Base-by-base conservation (phyloP, 2,329 filamentous ascomycete species). In the Fonsecaea nubica region DNA sequence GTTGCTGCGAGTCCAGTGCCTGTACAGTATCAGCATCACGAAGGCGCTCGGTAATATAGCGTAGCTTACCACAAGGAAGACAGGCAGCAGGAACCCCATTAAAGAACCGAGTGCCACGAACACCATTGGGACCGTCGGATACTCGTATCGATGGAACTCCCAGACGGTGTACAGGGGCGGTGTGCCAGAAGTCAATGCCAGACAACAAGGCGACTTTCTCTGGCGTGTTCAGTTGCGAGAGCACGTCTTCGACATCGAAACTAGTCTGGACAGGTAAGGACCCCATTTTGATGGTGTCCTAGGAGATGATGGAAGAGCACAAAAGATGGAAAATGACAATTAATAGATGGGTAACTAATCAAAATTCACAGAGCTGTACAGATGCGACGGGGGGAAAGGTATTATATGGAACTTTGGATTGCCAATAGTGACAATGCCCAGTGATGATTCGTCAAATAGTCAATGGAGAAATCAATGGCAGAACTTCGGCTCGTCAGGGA, bases 1-100 rank as follows among this genome's bases (percentile, higher is more conserved):
- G 91, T 92, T 50, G 91, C 89, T 7, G 90, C 91, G 53, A 94
- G 84, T 0, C 90, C 92, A 63, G 92, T 88, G 63, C 90, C 91
- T 72, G 35, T 45, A 48, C 2, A 7, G 21, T 15, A 40, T 70
- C 52, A 70, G 58, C 35, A 25, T 13, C 25, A 18, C 32, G 33
- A 8, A 6, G 12, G 7, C 21, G 25, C 15, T 21, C 21, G 6
- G 6, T 38, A 2, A 15, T 1, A 3, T 12, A 21, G 15, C 3
- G 3, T 6, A 58, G 48, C 66, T 63, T 40, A 72, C 71, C 71
- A 71, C 91, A 93, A 7, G 92, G 92, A 70, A 94, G 91, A 55
- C 92, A 84, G 18, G 91, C 91, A 45, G 91, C 90, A 81, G 91
- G 74, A 10, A 75, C 88, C 21, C 89, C 88, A 50, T 88, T 88